Base-by-base conservation (phyloP, 169 alveolate genomes). In the Eimeria brunetti region DNA sequence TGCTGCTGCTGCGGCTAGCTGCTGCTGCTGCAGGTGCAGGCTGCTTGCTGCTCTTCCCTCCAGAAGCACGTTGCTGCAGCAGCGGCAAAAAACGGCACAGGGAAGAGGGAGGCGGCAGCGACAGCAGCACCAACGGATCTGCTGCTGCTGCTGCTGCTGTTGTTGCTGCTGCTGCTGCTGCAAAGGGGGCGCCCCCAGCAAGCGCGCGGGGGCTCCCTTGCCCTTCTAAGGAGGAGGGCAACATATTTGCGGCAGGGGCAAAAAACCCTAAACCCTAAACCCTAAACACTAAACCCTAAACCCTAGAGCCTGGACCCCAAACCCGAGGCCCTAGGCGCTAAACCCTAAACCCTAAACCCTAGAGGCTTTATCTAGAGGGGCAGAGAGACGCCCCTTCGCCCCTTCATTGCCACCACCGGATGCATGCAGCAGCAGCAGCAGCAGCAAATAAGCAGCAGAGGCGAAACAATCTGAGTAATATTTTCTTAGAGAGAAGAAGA, bases 51-150 rank as follows among this genome's bases (percentile, higher is more conserved):
- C 88, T 30, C 49, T 80, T 83, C 76, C 75, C 20, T 30, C 62
- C 88, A 36, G 88, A 38, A 27, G 67, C 76, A 0, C 33, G n/a
- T 46, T 80, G 89, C 89, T 80, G 76, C 91, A 18, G 78, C 78
- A 56, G 58, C n/a, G 91, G 56, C 51, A 83, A 24, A 33, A 83
- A 83, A 9, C 91, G 91, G 36, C 91, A 83, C 0, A 83, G 56
- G 78, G 91, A 83, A 16, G 60, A 53, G 22, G 91, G 91, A 30
- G 91, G 91, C 18, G 91, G 91, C 51, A 83, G 76, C 5, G 76
- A 83, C 60, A 83, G 75, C 76, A 83, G 38, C 46, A 33, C 69
- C 41, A 56, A 14, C 11, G 76, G 91, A 41, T 83, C 91, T 14
- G 53, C 78, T 53, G 91, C n/a, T 18, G 53, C 91, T 38, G 91